phyloP scores from a whole-genome alignment of 352 stramenopile species.

The Pythium rishiriense region DNA sequence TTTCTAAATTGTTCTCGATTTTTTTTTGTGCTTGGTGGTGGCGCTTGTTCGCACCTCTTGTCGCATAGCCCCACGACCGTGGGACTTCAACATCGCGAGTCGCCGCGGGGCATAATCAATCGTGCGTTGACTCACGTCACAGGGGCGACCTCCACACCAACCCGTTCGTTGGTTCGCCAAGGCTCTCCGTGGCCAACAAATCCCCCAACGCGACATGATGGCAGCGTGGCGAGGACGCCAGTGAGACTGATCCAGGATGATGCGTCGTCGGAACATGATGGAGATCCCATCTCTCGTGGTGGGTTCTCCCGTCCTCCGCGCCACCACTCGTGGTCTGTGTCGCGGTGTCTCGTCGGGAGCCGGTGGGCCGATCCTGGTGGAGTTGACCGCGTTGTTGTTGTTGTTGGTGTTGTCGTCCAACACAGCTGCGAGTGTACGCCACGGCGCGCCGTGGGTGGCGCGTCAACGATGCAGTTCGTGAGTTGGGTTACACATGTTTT shows the following conservation, averaged over 20 bases:
- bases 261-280: conserved; percentile 1
- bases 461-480: conserved; percentile 4
- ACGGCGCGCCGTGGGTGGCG: too few relatives aligned
- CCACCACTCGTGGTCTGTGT: neutral
- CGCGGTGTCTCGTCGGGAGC: neutral
- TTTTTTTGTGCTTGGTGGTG: neutral
- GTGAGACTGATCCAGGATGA: neutral
- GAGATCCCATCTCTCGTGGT: neutral
- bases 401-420: neutral
- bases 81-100: conserved; percentile 15
- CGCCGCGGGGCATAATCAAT: neutral
- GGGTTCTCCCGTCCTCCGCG: too few relatives aligned
- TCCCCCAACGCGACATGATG: neutral
- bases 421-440: conserved; percentile 2
- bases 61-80: neutral
- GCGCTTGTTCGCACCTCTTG: neutral
- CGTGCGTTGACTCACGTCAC: neutral
- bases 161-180: too few relatives aligned
- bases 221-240: neutral
- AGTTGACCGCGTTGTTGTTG: too few relatives aligned
- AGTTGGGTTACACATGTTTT: conserved; percentile 5
- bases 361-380: neutral
- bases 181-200: too few relatives aligned
- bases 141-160: too few relatives aligned
- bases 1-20: conserved; percentile 1